Percentiles rank a stretch among this genome's conserved stretches.
Conservation (phyloP, 805 yeast genomes). For the Schizosaccharomyces japonicus region DNA sequence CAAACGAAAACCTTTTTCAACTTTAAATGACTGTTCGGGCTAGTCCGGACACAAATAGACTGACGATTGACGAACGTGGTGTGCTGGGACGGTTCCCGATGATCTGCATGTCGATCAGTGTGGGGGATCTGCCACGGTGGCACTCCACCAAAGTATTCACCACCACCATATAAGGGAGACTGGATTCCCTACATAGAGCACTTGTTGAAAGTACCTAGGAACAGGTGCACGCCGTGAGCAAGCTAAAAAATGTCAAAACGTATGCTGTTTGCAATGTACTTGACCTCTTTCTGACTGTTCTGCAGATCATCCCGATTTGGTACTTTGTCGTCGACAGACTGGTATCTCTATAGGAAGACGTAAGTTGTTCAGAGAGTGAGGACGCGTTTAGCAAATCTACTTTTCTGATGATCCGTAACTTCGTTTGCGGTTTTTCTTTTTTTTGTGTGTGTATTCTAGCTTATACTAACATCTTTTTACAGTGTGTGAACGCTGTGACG, state of each 20-base stretch:
- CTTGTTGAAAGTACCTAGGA: too few species aligned
- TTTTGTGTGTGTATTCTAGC: neutral
- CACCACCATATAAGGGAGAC: too few species aligned
- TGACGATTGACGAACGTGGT: too few species aligned
- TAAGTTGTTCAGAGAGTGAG: neutral
- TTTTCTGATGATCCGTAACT: neutral
- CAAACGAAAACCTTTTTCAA: too few species aligned
- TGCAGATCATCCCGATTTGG: conserved; percentile 47
- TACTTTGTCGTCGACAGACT: conserved; percentile 65
- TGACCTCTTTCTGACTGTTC: neutral
- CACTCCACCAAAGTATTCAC: too few species aligned
- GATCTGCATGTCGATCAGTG: too few species aligned
- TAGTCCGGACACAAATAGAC: too few species aligned
- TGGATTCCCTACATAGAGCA: too few species aligned
- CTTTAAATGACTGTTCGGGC: too few species aligned
- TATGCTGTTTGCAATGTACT: neutral
- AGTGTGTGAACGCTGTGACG: conserved; percentile 71
- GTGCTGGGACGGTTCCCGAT: too few species aligned
- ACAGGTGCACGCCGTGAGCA: too few species aligned
- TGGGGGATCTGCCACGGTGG: too few species aligned
- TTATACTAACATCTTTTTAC: neutral
- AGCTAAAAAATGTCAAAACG: conserved; percentile 3
- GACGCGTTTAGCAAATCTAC: neutral
- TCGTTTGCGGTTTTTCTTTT: conserved; percentile 10
- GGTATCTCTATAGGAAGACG: conserved; percentile 40